Conservation (phyloP, 2,329 filamentous ascomycete genomes). For the Berkeleyomyces rouxiae region DNA sequence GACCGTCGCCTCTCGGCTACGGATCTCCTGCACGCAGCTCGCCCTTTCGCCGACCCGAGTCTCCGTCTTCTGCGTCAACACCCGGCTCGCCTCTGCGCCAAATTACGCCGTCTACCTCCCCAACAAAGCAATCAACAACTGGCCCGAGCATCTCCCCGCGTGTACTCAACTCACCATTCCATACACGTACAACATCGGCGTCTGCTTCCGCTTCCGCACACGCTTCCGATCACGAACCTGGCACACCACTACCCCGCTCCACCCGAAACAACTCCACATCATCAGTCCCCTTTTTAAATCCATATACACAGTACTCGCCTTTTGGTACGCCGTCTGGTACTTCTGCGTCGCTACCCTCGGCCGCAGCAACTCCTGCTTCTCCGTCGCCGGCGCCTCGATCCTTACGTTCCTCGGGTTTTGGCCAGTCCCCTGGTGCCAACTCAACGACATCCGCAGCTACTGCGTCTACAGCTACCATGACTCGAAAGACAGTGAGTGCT, state of each 20-base stretch:
- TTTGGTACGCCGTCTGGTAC: slow-evolving; percentile 8
- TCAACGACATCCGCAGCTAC: slow-evolving; percentile 7
- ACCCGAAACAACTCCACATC: slow-evolving; percentile 1
- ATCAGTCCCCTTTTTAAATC: background rate
- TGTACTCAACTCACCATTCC: slow-evolving; percentile 27
- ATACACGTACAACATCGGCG: slow-evolving; percentile 16
- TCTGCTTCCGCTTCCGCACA: slow-evolving; percentile 9
- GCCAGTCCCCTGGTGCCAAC: background rate
- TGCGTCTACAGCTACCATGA: slow-evolving; percentile 10
- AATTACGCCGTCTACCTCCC: slow-evolving; percentile 41
- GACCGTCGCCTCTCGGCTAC: slow-evolving; percentile 55
- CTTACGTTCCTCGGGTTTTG: slow-evolving; percentile 1
- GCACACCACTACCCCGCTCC: slow-evolving; percentile 1
- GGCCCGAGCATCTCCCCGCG: slow-evolving; percentile 10
- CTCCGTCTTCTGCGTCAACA: slow-evolving; percentile 40
- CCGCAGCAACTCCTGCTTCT: background rate
- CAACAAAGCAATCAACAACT: slow-evolving; percentile 27
- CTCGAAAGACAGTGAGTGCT: slow-evolving; percentile 7
- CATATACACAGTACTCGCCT: background rate
- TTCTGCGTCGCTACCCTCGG: background rate
- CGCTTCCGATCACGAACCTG: background rate
- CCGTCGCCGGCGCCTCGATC: background rate
- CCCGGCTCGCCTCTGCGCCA: slow-evolving; percentile 38
- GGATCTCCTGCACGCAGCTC: slow-evolving; percentile 48
- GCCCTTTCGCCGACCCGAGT: slow-evolving; percentile 45